Base-by-base conservation (phyloP, 2,329 filamentous ascomycete genomes). In the Aspergillus sp. region DNA sequence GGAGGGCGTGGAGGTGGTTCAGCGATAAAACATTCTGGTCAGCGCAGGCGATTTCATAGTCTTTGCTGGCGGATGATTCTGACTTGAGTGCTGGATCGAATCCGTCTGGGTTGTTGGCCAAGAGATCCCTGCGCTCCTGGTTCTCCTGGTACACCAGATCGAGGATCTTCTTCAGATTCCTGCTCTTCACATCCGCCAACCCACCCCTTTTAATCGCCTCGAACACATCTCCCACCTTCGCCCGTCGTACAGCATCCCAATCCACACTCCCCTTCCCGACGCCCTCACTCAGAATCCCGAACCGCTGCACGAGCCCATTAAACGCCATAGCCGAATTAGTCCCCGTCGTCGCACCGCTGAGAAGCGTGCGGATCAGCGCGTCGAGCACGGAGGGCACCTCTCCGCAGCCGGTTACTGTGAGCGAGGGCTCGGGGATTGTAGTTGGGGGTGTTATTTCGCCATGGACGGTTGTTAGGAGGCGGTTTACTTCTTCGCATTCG, bases 141-240 rank as follows among this genome's bases (percentile, higher is more conserved):
- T 88, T 88, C 55, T 88, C 82, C 41, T 81, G 71, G 59, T 85
- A 82, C 0, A 90, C 84, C 66, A 83, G 81, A 45, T 88, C 79
- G 7, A 94, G 73, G 32, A 88, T 88, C 13, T 70, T 68, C 63
- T 90, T 89, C 60, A 94, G 88, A 54, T 84, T 75, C 45, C 78
- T 83, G 50, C 81, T 83, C 66, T 90, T 93, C 13, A 75, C 74
- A n/a, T 79, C 77, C 2, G 82, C 84, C 2, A 90, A 72, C 0
- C 89, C 89, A 7, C 86, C 87, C 6, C 71, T 68, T 55, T 81
- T 82, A 60, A 93, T 89, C 0, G 85, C 80, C 44, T 84, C 70
- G 41, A 79, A 80, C n/a, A 93, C 73, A 5, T 85, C 79, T 35
- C 78, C 72, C 4, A 79, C 62, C 1, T 79, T 65, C 1, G 83